phyloP scores from a whole-genome alignment of 495 filamentous ascomycete species.

The Aspergillus haitiensis region DNA sequence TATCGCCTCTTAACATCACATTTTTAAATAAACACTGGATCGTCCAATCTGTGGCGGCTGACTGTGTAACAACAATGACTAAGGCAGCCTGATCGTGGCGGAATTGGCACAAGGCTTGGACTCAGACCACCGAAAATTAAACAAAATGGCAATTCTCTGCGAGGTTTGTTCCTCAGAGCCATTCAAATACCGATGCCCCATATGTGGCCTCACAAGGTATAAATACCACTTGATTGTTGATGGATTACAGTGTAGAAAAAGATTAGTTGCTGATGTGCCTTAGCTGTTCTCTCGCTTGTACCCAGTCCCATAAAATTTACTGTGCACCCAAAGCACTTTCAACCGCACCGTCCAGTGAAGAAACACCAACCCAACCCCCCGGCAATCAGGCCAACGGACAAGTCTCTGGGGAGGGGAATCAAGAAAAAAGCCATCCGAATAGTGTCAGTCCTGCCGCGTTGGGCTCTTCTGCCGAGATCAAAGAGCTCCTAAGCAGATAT shows the following conservation, averaged over 20 bases:
- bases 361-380: slow-evolving; percentile 34
- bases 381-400: slow-evolving; percentile 17
- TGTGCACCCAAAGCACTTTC: slow-evolving; percentile 41
- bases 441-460: slow-evolving; percentile 21
- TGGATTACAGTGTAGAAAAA: not conserved
- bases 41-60: slow-evolving; percentile 1
- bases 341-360: slow-evolving; percentile 29
- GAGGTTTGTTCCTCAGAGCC: slow-evolving; percentile 58
- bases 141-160: slow-evolving; percentile 45
- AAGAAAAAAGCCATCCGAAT: slow-evolving; percentile 11
- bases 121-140: not conserved
- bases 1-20: not conserved
- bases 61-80: slow-evolving; percentile 17
- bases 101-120: slow-evolving; percentile 6
- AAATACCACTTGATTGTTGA: slow-evolving; percentile 15
- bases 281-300: slow-evolving; percentile 72
- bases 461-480: slow-evolving; percentile 45
- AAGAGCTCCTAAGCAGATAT: slow-evolving; percentile 51
- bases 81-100: slow-evolving; percentile 3
- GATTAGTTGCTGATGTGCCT: slow-evolving; percentile 8
- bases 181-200: slow-evolving; percentile 66
- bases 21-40: not conserved
- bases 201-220: slow-evolving; percentile 63
- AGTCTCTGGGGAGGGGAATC: slow-evolving; percentile 15
- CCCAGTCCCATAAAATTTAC: slow-evolving; percentile 60